phyloP scores from a whole-genome alignment of 192 early-diverging fungal genomes.

The Podila minutissima region DNA sequence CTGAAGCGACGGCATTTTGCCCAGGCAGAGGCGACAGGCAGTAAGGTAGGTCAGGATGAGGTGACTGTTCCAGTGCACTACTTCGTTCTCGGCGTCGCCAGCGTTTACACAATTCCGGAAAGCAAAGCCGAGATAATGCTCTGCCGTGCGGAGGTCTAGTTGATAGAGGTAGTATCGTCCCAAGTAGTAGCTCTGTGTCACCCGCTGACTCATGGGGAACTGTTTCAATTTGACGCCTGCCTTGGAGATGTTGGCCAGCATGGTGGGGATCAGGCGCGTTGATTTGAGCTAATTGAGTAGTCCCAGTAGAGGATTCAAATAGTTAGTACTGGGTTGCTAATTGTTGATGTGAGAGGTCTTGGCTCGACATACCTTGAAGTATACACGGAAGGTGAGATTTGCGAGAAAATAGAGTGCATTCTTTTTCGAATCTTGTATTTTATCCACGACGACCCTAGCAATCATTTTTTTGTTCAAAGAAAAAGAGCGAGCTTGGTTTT shows the following conservation, averaged over 20 bases:
- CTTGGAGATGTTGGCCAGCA: conserved; percentile 53
- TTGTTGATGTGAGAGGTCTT: neutral
- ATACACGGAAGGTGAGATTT: conserved; percentile 57
- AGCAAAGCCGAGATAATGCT: conserved; percentile 49
- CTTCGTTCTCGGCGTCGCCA: conserved; percentile 9
- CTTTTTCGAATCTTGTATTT: conserved; percentile 51
- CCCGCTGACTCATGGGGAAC: conserved; percentile 59
- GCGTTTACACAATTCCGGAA: conserved; percentile 44
- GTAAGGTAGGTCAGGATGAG: conserved; percentile 54
- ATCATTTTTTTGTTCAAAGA: neutral
- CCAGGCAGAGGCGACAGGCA: conserved; percentile 54
- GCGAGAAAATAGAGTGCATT: conserved; percentile 51
- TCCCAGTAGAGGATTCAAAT: neutral
- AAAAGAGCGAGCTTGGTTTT: neutral
- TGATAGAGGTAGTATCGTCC: conserved; percentile 59
- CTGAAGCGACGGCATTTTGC: conserved; percentile 33
- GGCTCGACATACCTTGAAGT: conserved; percentile 54
- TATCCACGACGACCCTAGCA: conserved; percentile 10
- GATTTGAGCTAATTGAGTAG: conserved; percentile 30
- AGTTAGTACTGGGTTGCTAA: neutral
- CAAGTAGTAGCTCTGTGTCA: conserved; percentile 58
- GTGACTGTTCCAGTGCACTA: conserved; percentile 48
- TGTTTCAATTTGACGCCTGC: conserved; percentile 35
- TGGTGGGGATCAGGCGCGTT: conserved; percentile 55
- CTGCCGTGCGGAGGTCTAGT: conserved; percentile 48